Percentiles rank a stretch among this genome's conserved stretches.
Conservation (phyloP, 306 rosid genomes). For the Cyclanthera cordifolia region DNA sequence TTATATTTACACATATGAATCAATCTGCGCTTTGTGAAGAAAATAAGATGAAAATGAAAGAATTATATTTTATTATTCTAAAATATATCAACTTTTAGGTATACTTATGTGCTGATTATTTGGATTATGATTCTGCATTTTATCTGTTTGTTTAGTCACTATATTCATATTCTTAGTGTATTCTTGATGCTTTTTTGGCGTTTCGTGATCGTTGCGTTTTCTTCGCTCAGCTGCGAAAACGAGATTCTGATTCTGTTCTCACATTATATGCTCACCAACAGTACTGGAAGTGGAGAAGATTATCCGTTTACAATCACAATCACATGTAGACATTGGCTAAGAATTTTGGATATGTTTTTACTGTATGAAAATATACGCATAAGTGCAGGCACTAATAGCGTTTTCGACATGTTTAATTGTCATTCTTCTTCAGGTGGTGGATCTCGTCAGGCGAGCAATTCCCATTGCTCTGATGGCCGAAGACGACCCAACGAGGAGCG, state of each 20-base stretch:
- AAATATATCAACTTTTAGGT: neutral
- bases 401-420: no score
- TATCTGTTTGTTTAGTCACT: neutral
- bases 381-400: no score
- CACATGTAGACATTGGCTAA: neutral
- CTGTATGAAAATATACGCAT: no score
- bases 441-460: slow-evolving; percentile 61
- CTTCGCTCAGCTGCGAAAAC: no score
- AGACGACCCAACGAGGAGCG: slow-evolving; percentile 44
- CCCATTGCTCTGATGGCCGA: slow-evolving; percentile 53
- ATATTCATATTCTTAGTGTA: neutral
- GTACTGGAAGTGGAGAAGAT: neutral
- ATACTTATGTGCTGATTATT: neutral
- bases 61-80: no score
- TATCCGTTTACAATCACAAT: neutral
- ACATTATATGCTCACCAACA: neutral
- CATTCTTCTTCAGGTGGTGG: slow-evolving; percentile 45
- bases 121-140: neutral
- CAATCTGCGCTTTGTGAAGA: neutral
- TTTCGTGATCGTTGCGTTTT: no score
- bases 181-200: neutral
- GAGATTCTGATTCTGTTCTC: neutral
- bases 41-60: neutral
- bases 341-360: no score
- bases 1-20: neutral